Conservation (phyloP, 208 protist species). For the Leishmania mexicana region DNA sequence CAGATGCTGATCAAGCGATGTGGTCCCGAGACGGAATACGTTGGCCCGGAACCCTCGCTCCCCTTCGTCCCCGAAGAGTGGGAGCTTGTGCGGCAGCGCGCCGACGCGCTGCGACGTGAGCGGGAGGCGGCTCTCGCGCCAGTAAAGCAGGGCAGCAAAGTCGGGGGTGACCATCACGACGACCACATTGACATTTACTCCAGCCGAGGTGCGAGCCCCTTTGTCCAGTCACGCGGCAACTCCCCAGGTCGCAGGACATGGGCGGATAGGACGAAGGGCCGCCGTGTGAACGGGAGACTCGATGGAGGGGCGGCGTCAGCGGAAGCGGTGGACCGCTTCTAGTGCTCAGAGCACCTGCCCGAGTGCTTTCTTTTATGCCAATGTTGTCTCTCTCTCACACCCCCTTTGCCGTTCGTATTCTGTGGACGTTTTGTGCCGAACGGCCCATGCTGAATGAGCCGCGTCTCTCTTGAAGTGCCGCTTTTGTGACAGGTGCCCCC, state of each 20-base stretch:
- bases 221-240: too few species aligned
- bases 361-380: slow-evolving; percentile 18
- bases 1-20: slow-evolving; percentile 51
- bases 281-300: not conserved
- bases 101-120: slow-evolving; percentile 18
- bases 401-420: not conserved
- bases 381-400: not conserved
- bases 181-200: not conserved
- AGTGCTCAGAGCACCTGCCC: not conserved
- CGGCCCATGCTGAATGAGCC: not conserved
- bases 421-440: not conserved
- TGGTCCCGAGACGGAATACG: slow-evolving; percentile 38
- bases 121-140: slow-evolving; percentile 25
- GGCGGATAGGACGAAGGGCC: not conserved
- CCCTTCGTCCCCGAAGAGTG: slow-evolving; percentile 46
- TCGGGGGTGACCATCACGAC: not conserved
- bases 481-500: not conserved
- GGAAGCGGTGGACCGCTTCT: slow-evolving; percentile 4
- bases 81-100: slow-evolving; percentile 25
- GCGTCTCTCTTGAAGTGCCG: not conserved
- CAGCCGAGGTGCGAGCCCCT: not conserved
- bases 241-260: too few species aligned
- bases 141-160: not conserved
- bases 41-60: slow-evolving; percentile 49
- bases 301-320: not conserved